These are phyloP conservation scores for Lasiosphaeris hirsuta DNA, from an alignment of 495 filamentous ascomycete genomes.

Conservation along the genomic window DNA sequence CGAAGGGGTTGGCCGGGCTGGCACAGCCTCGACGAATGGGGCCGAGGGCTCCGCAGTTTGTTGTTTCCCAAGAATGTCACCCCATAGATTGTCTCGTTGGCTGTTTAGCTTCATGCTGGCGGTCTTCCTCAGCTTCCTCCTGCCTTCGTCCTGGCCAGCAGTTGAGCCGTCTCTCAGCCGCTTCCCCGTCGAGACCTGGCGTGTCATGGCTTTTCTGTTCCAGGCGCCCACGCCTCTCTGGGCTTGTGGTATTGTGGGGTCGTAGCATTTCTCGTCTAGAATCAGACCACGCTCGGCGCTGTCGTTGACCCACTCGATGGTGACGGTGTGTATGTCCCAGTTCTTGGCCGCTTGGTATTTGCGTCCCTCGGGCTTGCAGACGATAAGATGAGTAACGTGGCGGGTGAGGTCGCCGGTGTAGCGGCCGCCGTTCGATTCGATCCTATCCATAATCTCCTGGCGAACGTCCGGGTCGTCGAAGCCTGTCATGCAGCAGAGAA, in stretches of 20 bases:
- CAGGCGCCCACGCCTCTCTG: slow-evolving; percentile 78
- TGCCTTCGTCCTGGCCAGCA: slow-evolving; percentile 40
- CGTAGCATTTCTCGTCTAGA: slow-evolving; percentile 78
- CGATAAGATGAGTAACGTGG: slow-evolving; percentile 82
- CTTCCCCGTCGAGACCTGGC: slow-evolving; percentile 38
- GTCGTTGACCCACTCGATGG: slow-evolving; percentile 79
- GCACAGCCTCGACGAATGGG: background rate
- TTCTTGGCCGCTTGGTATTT: slow-evolving; percentile 82
- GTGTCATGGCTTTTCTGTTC: slow-evolving; percentile 51
- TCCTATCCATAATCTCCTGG: slow-evolving; percentile 57
- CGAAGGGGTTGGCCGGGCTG: slow-evolving; percentile 11
- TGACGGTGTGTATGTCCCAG: slow-evolving; percentile 77
- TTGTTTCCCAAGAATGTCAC: slow-evolving; percentile 65
- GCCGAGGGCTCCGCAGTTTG: slow-evolving; percentile 13
- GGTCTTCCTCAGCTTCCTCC: slow-evolving; percentile 72
- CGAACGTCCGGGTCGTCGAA: slow-evolving; percentile 77
- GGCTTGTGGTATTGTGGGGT: slow-evolving; percentile 63
- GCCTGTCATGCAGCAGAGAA: slow-evolving; percentile 84
- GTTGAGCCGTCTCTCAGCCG: slow-evolving; percentile 28
- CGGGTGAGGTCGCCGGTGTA: slow-evolving; percentile 86
- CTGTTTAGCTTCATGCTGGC: slow-evolving; percentile 73
- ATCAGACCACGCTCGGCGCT: slow-evolving; percentile 91
- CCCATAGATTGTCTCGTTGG: slow-evolving; percentile 82
- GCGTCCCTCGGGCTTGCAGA: slow-evolving; percentile 69
- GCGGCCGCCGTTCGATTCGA: slow-evolving; percentile 66